Evolutionary conservation across 73 alveolate species (phyloP), one percentile per base, ranked within the genome.

Genomic region (Paramecium biaurelia): DNA sequence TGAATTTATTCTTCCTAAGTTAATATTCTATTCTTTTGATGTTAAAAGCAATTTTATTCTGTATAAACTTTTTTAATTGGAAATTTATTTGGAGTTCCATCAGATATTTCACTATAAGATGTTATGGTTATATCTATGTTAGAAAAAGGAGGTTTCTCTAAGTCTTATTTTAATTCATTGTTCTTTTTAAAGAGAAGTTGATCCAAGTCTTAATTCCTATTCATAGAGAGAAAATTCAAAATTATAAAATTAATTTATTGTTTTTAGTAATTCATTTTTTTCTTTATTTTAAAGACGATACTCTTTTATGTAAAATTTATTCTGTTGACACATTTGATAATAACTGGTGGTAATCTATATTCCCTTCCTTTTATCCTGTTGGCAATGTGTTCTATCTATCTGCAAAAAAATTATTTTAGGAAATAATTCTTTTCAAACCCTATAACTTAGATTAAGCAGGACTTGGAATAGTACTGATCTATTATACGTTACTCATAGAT

Each of bases 41-140:
- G 32, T 20, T 53, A 53, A 53, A 7, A 53, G 30, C 30, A 18
- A 18, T 53, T 53, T 53, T 41, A 74, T 24, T 74, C 28, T 0
- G 87, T 23, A 34, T 47, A 18, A 8, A 43, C 18, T 38, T 79
- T 42, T 23, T 43, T 43, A 2, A 18, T 53, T 18, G 30, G 30
- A 53, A 53, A 53, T 18, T 53, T 53, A 30, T 79, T 30, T 10
- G 90, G 90, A 41, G 74, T 79, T 23, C 34, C 56, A 43, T 79
- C 90, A 21, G 76, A 79, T 23, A 79, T 14, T 24, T 79, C 90
- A 47, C 90, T 79, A 47, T 79, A 43, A 20, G 90, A 79, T n/a
- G 56, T 79, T 8, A 79, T 79, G 1, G 76, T 43, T 4, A 41
- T 43, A 45, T 79, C 90, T 8, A 30, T 14, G 53, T 14, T 30